Evolutionary conservation across 257 asterid species (phyloP).

Genomic region (Rauvolfia tetraphylla): DNA sequence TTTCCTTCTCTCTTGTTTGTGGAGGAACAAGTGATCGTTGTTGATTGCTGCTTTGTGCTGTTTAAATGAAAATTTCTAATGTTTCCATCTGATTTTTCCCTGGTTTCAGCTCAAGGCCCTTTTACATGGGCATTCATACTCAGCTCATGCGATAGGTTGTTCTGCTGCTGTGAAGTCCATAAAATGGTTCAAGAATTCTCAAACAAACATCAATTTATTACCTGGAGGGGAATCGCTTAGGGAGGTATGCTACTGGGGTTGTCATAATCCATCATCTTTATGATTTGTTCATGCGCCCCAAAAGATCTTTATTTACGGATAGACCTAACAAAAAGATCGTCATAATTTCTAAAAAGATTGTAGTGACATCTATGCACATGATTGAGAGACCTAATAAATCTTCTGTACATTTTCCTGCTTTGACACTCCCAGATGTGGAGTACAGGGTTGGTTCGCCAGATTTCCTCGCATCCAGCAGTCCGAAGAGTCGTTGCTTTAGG

Average conservation of each 20-base stretch:
- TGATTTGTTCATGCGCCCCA: no score
- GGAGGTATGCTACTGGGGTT: constrained; percentile 50
- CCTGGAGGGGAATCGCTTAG: constrained; percentile 53
- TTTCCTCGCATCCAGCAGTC: constrained; percentile 72
- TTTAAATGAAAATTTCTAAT: neutral
- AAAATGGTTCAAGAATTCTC: constrained; percentile 77
- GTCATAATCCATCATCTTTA: neutral
- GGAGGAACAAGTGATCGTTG: neutral
- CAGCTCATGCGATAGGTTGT: constrained; percentile 97
- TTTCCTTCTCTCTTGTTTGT: neutral
- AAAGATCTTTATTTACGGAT: no score
- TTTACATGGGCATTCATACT: constrained; percentile 94
- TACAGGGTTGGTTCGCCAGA: constrained; percentile 45
- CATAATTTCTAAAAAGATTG: no score
- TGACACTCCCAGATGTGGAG: constrained; percentile 69
- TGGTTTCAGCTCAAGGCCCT: constrained; percentile 87
- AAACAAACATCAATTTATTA: constrained; percentile 57
- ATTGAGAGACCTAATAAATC: no score
- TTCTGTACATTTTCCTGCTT: neutral
- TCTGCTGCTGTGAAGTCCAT: constrained; percentile 79
- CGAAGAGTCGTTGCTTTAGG: constrained; percentile 75
- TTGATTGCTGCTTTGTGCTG: neutral
- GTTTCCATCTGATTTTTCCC: constrained; percentile 4
- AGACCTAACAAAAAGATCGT: no score
- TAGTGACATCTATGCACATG: no score